Evolutionary conservation across 805 yeast genomes (phyloP), one percentile per base, ranked within the genome.

Genomic region (Wickerhamomyces hampshirensis): DNA sequence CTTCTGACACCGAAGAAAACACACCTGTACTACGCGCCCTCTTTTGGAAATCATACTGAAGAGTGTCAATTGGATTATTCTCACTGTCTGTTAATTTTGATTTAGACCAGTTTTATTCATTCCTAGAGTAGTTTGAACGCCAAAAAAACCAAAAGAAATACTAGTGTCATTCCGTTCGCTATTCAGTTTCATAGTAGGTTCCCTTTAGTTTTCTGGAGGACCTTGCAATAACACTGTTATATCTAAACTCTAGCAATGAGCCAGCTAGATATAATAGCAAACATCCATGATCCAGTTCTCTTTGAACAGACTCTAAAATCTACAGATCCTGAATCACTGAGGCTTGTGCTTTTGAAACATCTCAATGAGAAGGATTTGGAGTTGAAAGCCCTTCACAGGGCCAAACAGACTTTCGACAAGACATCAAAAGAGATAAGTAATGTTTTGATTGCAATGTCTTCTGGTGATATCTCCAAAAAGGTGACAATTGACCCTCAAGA

Each of bases 391-490:
- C 26, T 32, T 11, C 30, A 23, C 4, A 10, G n/a, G 13, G 21
- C 31, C 13, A 9, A 21, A 7, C 13, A 6, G 12, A 9, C 13
- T 12, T 23, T 34, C 15, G 7, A 18, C 4, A 17, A 28, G 9
- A 28, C 28, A n/a, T 34, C 32, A 5, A 3, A 31, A 31, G 94
- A 84, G 60, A 84, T 85, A 40, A 91, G 94, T 21, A 89, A 82
- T 46, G 93, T 86, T 23, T 81, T 94, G 5, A 68, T 86, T 4
- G 89, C 91, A 0, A 91, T 85, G 5, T 93, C 94, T 6, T 70
- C 77, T 39, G 95, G 95, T 48, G 95, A 85, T 56, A 65, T 85
- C 46, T 77, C 88, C 1, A 69, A 88, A 35, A 84, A 82, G 50
- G 40, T 6, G 91, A 46, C 91, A 84, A 56, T 64, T 84, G 44